phyloP scores from a whole-genome alignment of 257 asterid species.

The Gardenia jasminoides region DNA sequence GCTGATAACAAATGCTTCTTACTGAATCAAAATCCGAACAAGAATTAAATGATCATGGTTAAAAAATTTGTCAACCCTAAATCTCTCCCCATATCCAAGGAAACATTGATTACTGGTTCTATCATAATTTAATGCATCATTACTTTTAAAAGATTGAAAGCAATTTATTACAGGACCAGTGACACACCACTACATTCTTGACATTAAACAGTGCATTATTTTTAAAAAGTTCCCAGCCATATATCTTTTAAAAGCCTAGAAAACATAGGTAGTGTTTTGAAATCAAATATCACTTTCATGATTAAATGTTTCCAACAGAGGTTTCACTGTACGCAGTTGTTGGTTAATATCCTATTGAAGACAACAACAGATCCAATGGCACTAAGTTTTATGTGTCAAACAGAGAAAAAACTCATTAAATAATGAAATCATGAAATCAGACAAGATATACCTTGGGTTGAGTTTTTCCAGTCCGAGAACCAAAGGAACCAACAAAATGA shows the following conservation, averaged over 20 bases:
- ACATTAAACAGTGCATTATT: too few relatives aligned
- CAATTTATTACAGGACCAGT: background rate
- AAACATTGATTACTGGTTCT: too few relatives aligned
- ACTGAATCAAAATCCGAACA: background rate
- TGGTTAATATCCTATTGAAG: background rate
- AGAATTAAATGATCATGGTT: background rate
- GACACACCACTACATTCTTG: background rate
- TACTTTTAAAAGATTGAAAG: background rate
- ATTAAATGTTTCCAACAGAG: too few relatives aligned
- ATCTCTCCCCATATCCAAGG: background rate
- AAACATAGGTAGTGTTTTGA: background rate
- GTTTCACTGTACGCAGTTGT: too few relatives aligned
- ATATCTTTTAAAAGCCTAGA: background rate
- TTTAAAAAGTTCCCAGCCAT: too few relatives aligned
- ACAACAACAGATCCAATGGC: background rate
- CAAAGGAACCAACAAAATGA: conserved; percentile 86
- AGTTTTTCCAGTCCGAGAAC: conserved; percentile 93
- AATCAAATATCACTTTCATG: too few relatives aligned
- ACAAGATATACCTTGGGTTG: conserved; percentile 68
- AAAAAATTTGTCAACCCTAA: background rate
- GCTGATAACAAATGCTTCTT: background rate
- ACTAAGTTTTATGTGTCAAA: background rate
- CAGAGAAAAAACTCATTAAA: background rate
- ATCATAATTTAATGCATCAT: too few relatives aligned
- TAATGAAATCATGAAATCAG: too few relatives aligned